Conservation (phyloP, 148 eudicot genomes). For the Pharnaceum exiguum region DNA sequence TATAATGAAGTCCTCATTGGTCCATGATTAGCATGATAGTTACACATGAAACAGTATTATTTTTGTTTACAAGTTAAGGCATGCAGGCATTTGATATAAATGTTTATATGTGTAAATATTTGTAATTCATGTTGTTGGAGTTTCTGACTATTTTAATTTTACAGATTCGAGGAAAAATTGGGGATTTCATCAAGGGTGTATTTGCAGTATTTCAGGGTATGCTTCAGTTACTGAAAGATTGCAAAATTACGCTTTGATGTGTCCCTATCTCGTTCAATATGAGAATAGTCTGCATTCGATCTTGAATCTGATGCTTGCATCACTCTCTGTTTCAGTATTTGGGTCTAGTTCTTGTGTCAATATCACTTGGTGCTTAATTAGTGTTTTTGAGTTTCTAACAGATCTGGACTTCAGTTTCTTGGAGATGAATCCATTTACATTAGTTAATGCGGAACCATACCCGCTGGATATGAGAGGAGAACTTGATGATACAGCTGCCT, state of each 20-base stretch:
- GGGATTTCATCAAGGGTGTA: slow-evolving; percentile 60
- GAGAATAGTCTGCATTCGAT: background rate
- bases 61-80: too few relatives aligned
- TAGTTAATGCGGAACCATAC: slow-evolving; percentile 62
- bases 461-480: slow-evolving; percentile 81
- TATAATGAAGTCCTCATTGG: too few relatives aligned
- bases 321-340: background rate
- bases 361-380: background rate
- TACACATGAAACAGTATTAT: too few relatives aligned
- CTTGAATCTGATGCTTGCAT: background rate
- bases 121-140: background rate
- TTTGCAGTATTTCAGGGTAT: slow-evolving; percentile 73
- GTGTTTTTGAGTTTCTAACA: slow-evolving; percentile 2
- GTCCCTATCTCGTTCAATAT: background rate
- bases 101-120: background rate
- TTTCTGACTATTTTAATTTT: background rate
- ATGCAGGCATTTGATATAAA: too few relatives aligned
- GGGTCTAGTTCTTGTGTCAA: background rate
- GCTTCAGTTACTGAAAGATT: background rate
- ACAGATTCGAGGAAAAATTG: slow-evolving; percentile 65
- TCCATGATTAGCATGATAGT: too few relatives aligned
- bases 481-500: slow-evolving; percentile 77
- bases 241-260: background rate
- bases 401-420: slow-evolving; percentile 71
- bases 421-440: slow-evolving; percentile 81